These are phyloP conservation scores for Emericellopsis cladophorae DNA, from an alignment of 2,329 filamentous ascomycete species.

Conservation along the genomic window DNA sequence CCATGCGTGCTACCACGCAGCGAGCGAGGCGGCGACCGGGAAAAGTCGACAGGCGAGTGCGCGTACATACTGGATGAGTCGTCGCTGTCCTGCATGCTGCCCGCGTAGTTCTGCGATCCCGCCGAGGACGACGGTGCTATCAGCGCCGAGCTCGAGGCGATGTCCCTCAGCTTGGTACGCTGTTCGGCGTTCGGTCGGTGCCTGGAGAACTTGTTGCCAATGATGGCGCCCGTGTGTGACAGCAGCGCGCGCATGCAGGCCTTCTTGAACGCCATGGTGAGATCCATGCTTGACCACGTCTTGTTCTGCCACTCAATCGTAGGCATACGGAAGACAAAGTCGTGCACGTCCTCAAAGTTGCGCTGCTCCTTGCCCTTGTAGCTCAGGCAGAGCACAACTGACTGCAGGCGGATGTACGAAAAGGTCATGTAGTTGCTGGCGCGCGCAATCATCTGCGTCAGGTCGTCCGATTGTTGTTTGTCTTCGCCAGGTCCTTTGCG, in stretches of 20 bases:
- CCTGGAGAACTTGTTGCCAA: constrained; percentile 92
- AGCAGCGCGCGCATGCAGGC: constrained; percentile 90
- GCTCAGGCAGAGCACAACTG: constrained; percentile 86
- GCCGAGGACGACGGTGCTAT: constrained; percentile 30
- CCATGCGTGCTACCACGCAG: constrained; percentile 34
- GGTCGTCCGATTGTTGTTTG: constrained; percentile 66
- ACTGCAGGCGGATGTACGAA: constrained; percentile 86
- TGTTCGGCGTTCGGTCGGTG: constrained; percentile 74
- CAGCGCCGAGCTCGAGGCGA: constrained; percentile 67
- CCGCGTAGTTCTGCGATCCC: constrained; percentile 21
- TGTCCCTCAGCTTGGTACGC: constrained; percentile 65
- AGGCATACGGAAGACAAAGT: constrained; percentile 93
- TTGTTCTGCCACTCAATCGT: constrained; percentile 96
- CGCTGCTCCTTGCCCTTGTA: constrained; percentile 95
- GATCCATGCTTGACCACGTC: constrained; percentile 95
- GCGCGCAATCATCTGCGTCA: constrained; percentile 91
- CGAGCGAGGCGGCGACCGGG: constrained; percentile 43
- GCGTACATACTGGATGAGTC: constrained; percentile 43
- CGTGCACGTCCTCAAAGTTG: constrained; percentile 92
- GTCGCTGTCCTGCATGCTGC: constrained; percentile 38
- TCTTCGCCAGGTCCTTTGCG: constrained; percentile 25
- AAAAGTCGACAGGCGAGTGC: constrained; percentile 42
- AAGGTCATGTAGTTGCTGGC: constrained; percentile 98
- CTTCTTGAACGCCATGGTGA: constrained; percentile 85
- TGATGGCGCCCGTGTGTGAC: constrained; percentile 88